These are phyloP conservation scores for Rhizopogon roseolus DNA, from an alignment of 768 basidiomycete genomes.

Conservation along the genomic window DNA sequence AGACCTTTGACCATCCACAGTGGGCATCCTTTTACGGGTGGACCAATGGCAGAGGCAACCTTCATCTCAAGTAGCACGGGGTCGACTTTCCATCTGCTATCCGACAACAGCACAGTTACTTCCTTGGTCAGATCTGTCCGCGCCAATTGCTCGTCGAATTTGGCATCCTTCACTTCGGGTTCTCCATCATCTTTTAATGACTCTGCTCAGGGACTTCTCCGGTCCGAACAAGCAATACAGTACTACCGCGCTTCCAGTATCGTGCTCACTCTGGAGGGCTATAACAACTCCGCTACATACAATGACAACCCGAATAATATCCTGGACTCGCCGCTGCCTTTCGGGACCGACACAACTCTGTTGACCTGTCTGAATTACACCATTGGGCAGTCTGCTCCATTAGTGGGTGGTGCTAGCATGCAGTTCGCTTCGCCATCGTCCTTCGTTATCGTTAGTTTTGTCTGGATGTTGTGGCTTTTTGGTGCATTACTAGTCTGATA, in stretches of 20 bases:
- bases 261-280: slow-evolving; percentile 57
- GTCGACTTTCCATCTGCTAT: slow-evolving; percentile 40
- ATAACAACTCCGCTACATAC: slow-evolving; percentile 57
- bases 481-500: neutral
- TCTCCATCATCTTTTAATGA: slow-evolving; percentile 27
- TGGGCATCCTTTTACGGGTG: slow-evolving; percentile 47
- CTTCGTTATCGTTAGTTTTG: slow-evolving; percentile 5
- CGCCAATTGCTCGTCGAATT: slow-evolving; percentile 36
- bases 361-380: slow-evolving; percentile 59
- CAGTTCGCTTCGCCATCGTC: slow-evolving; percentile 6
- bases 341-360: slow-evolving; percentile 42
- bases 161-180: slow-evolving; percentile 28
- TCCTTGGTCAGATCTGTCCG: slow-evolving; percentile 39
- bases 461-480: slow-evolving; percentile 13
- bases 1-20: slow-evolving; percentile 31
- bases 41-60: slow-evolving; percentile 31
- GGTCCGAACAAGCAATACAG: slow-evolving; percentile 53
- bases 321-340: slow-evolving; percentile 46
- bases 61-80: slow-evolving; percentile 34
- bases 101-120: slow-evolving; percentile 43
- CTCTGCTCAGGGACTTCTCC: slow-evolving; percentile 19
- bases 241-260: slow-evolving; percentile 67
- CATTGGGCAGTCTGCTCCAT: slow-evolving; percentile 52
- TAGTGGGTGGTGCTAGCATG: slow-evolving; percentile 36
- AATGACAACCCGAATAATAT: slow-evolving; percentile 29